phyloP scores from a whole-genome alignment of 352 stramenopile genomes.

The Phytophthora quininea region DNA sequence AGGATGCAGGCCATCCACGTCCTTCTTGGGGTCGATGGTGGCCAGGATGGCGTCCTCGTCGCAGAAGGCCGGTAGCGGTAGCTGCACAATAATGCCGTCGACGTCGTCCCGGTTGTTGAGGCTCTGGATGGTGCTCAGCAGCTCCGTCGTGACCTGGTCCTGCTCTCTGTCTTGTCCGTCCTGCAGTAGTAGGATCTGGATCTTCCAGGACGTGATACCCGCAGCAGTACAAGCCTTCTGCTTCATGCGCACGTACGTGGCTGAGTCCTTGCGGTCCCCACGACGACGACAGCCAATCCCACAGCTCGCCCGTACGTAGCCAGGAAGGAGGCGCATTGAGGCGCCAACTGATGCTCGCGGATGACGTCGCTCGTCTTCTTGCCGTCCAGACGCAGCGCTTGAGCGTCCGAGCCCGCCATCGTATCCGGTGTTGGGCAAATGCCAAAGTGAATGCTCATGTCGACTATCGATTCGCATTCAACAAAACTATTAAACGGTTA shows the following conservation, averaged over 20 bases:
- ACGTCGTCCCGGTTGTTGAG: slow-evolving; percentile 78
- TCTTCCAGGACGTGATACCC: slow-evolving; percentile 92
- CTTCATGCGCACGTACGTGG: slow-evolving; percentile 99
- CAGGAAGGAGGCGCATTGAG: slow-evolving; percentile 63
- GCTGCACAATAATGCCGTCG: slow-evolving; percentile 89
- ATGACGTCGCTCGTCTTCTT: slow-evolving; percentile 89
- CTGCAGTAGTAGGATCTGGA: slow-evolving; percentile 48
- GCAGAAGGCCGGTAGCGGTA: slow-evolving; percentile 94
- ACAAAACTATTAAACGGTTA: slow-evolving; percentile 5
- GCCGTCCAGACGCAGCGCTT: slow-evolving; percentile 63
- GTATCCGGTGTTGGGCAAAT: slow-evolving; percentile 13
- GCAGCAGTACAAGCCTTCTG: slow-evolving; percentile 95
- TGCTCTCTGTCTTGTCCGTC: slow-evolving; percentile 20
- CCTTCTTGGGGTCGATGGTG: slow-evolving; percentile 93
- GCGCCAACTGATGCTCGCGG: slow-evolving; percentile 81
- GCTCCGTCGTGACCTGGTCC: slow-evolving; percentile 20
- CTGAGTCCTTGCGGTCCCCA: slow-evolving; percentile 94
- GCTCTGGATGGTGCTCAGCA: slow-evolving; percentile 58
- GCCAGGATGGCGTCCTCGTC: slow-evolving; percentile 93
- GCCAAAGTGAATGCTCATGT: slow-evolving; percentile 18
- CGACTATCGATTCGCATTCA: background rate
- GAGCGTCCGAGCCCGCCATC: background rate
- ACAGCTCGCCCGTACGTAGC: slow-evolving; percentile 60
- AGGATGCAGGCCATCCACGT: slow-evolving; percentile 98
- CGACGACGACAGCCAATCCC: slow-evolving; percentile 98